Evolutionary conservation across 768 basidiomycete genomes (phyloP).

Genomic region (Chlorophyllum brunneum): DNA sequence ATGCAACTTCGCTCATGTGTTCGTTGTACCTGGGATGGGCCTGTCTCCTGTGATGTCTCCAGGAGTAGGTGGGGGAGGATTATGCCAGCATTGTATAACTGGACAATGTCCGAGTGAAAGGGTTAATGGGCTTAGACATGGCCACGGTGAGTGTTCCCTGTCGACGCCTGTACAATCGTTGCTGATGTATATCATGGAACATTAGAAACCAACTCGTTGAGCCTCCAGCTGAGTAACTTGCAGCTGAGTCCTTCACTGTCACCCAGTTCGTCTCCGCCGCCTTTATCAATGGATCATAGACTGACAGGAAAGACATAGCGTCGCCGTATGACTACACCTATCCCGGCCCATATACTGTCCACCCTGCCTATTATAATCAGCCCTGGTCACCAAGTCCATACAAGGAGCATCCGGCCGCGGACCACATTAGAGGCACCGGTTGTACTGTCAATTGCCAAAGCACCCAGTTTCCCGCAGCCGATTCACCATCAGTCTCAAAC

Average conservation of each 20-base stretch:
- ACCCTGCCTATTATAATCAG: conserved; percentile 6
- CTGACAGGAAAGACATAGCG: neutral
- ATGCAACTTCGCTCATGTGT: conserved; percentile 45
- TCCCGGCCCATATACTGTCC: neutral
- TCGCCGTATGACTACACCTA: neutral
- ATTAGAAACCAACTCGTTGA: conserved; percentile 2
- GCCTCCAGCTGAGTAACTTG: neutral
- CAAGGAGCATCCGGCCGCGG: neutral
- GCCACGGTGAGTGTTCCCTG: neutral
- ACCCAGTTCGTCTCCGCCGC: neutral
- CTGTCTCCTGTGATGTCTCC: neutral
- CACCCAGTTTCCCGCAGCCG: conserved; percentile 6
- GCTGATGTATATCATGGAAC: neutral
- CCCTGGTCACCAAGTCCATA: conserved; percentile 3
- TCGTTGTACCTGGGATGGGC: conserved; percentile 22
- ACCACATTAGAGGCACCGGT: conserved; percentile 8
- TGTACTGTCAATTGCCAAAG: conserved; percentile 13
- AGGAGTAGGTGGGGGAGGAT: neutral
- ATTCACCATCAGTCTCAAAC: conserved; percentile 2
- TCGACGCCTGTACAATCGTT: neutral
- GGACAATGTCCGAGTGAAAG: conserved; percentile 1
- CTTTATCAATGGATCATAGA: neutral
- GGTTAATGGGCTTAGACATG: neutral
- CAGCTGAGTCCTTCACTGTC: conserved; percentile 1
- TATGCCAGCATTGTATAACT: neutral